Percentiles rank a stretch among this genome's conserved stretches.
These are phyloP conservation scores for Papiliotrema flavescens DNA, from an alignment of 1,284 basidiomycete genomes.

Conservation along the genomic window DNA sequence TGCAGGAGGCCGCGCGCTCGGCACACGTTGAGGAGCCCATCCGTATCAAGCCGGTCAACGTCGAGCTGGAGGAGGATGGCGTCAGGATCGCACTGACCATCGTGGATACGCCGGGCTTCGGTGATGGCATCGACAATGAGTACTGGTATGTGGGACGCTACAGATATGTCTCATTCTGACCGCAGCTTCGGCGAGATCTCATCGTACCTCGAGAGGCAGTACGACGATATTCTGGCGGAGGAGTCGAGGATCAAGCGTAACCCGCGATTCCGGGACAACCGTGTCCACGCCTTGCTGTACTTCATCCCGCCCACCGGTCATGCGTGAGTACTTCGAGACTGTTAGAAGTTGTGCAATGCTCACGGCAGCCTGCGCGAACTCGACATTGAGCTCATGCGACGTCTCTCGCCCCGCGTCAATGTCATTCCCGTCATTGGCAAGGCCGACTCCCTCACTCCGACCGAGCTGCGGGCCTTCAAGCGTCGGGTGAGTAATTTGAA, in stretches of 20 bases:
- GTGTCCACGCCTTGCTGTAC: constrained; percentile 92
- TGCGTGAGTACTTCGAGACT: constrained; percentile 52
- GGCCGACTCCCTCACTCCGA: constrained; percentile 88
- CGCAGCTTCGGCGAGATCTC: constrained; percentile 91
- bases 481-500: constrained; percentile 65
- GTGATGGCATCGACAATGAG: constrained; percentile 98
- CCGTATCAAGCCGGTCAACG: constrained; percentile 90
- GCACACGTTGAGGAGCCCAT: constrained; percentile 94
- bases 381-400: constrained; percentile 98
- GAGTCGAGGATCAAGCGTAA: constrained; percentile 99
- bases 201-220: constrained; percentile 95
- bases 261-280: constrained; percentile 97
- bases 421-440: constrained; percentile 99
- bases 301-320: constrained; percentile 95
- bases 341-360: not conserved
- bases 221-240: constrained; percentile 97
- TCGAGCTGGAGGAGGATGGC: constrained; percentile 98
- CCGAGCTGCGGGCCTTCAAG: constrained; percentile 91
- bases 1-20: constrained; percentile 55
- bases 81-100: constrained; percentile 97
- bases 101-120: constrained; percentile 98
- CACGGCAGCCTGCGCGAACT: constrained; percentile 80
- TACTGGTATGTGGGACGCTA: constrained; percentile 67
- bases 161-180: no score
- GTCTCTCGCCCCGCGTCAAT: constrained; percentile 93